phyloP scores from a whole-genome alignment of 768 basidiomycete species.

The Lenzites betulinus region DNA sequence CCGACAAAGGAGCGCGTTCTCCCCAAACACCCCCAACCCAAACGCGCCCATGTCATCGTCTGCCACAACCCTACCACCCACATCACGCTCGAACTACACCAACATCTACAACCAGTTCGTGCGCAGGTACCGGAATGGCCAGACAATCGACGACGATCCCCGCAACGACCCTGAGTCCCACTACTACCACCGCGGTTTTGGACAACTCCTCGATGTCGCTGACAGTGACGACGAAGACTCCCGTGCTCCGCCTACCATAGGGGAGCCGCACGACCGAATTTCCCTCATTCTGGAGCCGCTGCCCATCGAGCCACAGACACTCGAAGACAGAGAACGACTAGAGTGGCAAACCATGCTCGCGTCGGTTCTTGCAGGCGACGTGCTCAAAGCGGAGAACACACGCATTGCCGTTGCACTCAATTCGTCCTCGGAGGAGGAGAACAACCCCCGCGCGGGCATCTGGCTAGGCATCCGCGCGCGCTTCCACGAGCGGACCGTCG shows the following conservation, averaged over 20 bases:
- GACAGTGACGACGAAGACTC: conserved; percentile 78
- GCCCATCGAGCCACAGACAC: conserved; percentile 64
- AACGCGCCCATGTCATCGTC: conserved; percentile 32
- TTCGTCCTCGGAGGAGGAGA: conserved; percentile 67
- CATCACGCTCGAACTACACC: conserved; percentile 44
- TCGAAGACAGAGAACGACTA: conserved; percentile 76
- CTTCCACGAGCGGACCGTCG: conserved; percentile 74
- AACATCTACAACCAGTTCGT: conserved; percentile 83
- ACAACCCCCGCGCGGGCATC: conserved; percentile 65
- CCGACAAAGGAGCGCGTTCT: conserved; percentile 34
- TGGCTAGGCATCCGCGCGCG: conserved; percentile 93
- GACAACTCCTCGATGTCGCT: conserved; percentile 67
- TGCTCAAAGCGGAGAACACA: conserved; percentile 92
- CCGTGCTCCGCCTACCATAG: conserved; percentile 42
- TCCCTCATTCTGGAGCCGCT: conserved; percentile 63
- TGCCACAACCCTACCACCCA: conserved; percentile 30
- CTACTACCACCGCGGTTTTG: conserved; percentile 73
- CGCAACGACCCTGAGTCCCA: conserved; percentile 83
- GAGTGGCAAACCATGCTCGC: conserved; percentile 97
- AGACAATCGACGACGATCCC: conserved; percentile 65
- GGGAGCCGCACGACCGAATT: conserved; percentile 52
- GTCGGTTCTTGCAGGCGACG: conserved; percentile 91
- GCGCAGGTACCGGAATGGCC: conserved; percentile 67
- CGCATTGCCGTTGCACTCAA: conserved; percentile 83
- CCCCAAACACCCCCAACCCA: conserved; percentile 32